phyloP scores from a whole-genome alignment of 345 rosid species.

The Ceriops tagal region DNA sequence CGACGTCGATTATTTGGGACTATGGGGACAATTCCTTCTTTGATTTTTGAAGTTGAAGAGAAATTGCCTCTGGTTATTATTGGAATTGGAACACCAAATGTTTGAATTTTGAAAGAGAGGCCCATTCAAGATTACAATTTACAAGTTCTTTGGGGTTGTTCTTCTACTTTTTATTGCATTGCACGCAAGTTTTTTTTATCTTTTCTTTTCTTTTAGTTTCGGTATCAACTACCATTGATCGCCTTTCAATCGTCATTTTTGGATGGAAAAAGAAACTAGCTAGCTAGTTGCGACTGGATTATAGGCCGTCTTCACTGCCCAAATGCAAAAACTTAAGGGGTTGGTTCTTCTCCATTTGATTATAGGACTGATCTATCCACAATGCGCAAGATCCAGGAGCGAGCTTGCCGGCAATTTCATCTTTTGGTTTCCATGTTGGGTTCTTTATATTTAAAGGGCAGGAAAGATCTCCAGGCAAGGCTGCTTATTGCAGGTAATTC shows the following conservation, averaged over 20 bases:
- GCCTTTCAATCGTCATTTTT: not conserved
- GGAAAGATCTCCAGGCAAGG: not conserved
- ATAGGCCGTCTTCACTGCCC: too few relatives aligned
- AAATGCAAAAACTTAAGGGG: too few relatives aligned
- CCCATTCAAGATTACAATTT: not conserved
- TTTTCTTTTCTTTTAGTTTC: too few relatives aligned
- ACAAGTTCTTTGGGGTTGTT: not conserved
- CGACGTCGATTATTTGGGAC: constrained; percentile 57
- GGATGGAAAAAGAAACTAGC: too few relatives aligned
- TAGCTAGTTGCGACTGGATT: too few relatives aligned
- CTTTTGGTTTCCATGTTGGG: too few relatives aligned
- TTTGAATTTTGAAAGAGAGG: not conserved
- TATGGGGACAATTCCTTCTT: constrained; percentile 50
- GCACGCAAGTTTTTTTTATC: constrained; percentile 9
- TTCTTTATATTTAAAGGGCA: too few relatives aligned
- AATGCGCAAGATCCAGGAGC: too few relatives aligned
- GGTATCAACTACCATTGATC: not conserved
- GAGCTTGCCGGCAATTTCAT: too few relatives aligned
- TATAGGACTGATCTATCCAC: too few relatives aligned
- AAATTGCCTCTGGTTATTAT: not conserved
- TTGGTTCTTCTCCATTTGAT: too few relatives aligned
- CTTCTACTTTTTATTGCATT: not conserved
- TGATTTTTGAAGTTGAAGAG: constrained; percentile 38
- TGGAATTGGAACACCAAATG: not conserved
- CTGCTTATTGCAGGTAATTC: not conserved